Base-by-base conservation (phyloP, 768 basidiomycete genomes). In the Naganishia vaughanmartiniae region DNA sequence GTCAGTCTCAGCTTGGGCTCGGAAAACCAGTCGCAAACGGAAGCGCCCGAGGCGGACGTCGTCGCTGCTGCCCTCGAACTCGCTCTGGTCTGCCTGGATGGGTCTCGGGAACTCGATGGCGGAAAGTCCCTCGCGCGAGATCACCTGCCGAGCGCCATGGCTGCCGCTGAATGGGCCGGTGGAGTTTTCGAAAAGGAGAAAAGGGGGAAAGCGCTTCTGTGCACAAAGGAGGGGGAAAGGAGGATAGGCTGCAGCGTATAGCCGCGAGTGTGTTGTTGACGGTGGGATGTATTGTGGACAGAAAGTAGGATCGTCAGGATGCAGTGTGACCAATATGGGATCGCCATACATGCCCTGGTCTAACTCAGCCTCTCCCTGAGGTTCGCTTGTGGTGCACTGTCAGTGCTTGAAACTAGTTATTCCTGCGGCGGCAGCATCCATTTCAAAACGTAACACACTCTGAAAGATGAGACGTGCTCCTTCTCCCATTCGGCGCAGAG, bases 221-320 rank as follows among this genome's bases (percentile, higher is more conserved):
- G 89, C 91, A 55, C 90, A 92, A 24, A 75, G 84, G 58, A 84
- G 88, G 72, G 87, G 88, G 76, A 78, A 73, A 70, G 30, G 77
- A 81, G 31, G 81, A 85, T 1, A 86, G 86, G 73, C 77, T 92
- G 39, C 85, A 85, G 66, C 86, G 88, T 66, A 88, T 87, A 0
- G 87, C 89, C 1, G 92, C 91, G 0, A 91, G 91, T 0, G 89
- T 93, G 0, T 78, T 94, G 54, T 81, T 96, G 67, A 91, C 90
- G 78, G 86, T 91, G 6, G 89, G 92, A 65, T 87, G 88, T 72
- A 81, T 91, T 21, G 84, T 85, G 4, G 86, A 86, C 51, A 87
- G 83, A 76, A 91, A 89, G 89, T 7, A 51, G 12, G 24, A 4
- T 51, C 4, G 48, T 30, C 54, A 5, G 54, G 1, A 19, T 55